Evolutionary conservation across 768 basidiomycete genomes (phyloP), one percentile per base, ranked within the genome.

Genomic region (Suillus subaureus): DNA sequence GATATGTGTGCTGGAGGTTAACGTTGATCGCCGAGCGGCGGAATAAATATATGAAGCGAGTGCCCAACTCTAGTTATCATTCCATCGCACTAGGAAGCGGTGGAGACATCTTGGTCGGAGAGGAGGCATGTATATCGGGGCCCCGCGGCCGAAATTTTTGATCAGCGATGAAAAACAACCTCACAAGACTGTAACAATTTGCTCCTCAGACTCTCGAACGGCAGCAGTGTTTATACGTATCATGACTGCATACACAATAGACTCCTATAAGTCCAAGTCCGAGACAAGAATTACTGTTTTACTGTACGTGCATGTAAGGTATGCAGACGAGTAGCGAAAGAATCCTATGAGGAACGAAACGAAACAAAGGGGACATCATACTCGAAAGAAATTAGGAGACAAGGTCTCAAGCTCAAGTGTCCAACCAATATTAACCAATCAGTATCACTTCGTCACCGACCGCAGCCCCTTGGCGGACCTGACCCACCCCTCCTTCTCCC

Each of bases 181-280:
- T 45, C 2, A 43, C 42, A 21, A 1, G 37, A 9, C n/a, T n/a
- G n/a, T n/a, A n/a, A n/a, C n/a, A 43, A 6, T 42, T 40, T 2
- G 12, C 2, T 42, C 2, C 40, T 43, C 2, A 6, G n/a, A 49
- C 47, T 28, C 28, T 31, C 28, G 51, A 28, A 8, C 8, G 1
- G 15, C 28, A 52, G 16, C 23, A 49, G 47, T 49, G 16, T 9
- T 11, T 21, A 21, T 54, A 54, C 52, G 5, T 33, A 33, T 54
- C 52, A 21, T 54, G 31, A 33, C 31, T 54, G 9, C 28, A 49
- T 49, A 43, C 23, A 52, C 51, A 18, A 13, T 49, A 52, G 16
- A 28, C 26, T 52, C 51, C 26, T 52, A 54, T 62, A 37, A n/a
- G n/a, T n/a, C n/a, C 13, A 63, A 63, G 54, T 63, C 51, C 28